Conservation (phyloP, 2,329 filamentous ascomycete genomes). For the Periconia sp. region DNA sequence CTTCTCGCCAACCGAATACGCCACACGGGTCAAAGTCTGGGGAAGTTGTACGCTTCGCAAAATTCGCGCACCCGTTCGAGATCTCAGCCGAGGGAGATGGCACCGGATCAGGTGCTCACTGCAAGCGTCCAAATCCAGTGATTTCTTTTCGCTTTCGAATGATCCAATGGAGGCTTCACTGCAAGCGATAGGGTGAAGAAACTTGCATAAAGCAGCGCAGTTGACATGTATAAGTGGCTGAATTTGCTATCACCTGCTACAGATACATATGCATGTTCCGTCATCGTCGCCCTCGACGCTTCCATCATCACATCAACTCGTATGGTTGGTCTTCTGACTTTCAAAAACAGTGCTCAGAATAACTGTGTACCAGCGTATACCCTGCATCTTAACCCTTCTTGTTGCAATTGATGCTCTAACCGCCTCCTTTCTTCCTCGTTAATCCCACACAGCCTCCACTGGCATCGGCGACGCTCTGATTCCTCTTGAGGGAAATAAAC, state of each 20-base stretch:
- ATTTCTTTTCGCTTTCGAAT: background rate
- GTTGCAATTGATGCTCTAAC: background rate
- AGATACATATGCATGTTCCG: too few species aligned
- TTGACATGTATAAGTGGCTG: background rate
- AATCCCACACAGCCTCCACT: background rate
- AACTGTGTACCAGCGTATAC: background rate
- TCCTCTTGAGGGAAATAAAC: background rate
- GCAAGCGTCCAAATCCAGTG: background rate
- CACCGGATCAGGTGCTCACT: background rate
- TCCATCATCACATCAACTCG: too few species aligned
- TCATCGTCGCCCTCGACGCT: too few species aligned
- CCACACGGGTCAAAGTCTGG: conserved; percentile 10
- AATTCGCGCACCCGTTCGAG: conserved; percentile 25
- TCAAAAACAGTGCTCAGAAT: background rate
- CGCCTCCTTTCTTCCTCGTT: background rate
- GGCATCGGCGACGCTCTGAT: background rate
- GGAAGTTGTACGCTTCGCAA: conserved; percentile 17
- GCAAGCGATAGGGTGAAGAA: background rate
- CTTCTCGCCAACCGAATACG: conserved; percentile 3
- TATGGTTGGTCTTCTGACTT: too few species aligned
- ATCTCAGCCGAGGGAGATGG: background rate
- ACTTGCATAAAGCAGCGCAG: background rate
- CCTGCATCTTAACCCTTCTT: background rate
- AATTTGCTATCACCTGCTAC: background rate
- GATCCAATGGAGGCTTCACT: background rate